Conservation (phyloP, 2,329 filamentous ascomycete genomes). For the Nannizzia gypsea region DNA sequence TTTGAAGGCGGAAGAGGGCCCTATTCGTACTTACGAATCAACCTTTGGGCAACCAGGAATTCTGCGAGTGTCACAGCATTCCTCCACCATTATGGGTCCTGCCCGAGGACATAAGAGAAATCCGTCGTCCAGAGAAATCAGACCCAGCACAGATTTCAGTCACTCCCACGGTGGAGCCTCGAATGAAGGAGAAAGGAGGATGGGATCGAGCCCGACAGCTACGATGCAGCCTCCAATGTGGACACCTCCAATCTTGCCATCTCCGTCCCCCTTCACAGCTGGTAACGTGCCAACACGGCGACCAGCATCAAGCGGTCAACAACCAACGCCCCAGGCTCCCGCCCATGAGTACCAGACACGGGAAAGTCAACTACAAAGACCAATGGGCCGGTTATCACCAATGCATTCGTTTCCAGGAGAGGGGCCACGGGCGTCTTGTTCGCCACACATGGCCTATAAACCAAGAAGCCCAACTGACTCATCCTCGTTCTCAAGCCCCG, state of each 20-base stretch:
- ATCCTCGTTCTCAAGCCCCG: conserved; percentile 4
- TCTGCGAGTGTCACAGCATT: conserved; percentile 8
- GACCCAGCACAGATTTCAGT: conserved; percentile 12
- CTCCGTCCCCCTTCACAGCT: conserved; percentile 6
- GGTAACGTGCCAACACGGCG: neutral
- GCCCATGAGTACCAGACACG: neutral
- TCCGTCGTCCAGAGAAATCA: conserved; percentile 13
- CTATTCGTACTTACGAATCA: conserved; percentile 13
- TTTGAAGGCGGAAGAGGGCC: conserved; percentile 21
- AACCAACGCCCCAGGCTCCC: neutral
- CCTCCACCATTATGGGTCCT: neutral
- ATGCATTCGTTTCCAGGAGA: conserved; percentile 2
- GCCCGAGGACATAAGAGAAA: conserved; percentile 8
- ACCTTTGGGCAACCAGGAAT: conserved; percentile 10
- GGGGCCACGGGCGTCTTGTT: neutral
- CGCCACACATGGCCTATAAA: conserved; percentile 6
- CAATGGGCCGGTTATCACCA: conserved; percentile 1
- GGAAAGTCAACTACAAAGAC: neutral
- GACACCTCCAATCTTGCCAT: conserved; percentile 11
- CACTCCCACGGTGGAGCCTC: conserved; percentile 3
- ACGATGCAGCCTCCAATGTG: conserved; percentile 7
- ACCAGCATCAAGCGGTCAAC: conserved; percentile 5
- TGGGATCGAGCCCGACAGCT: conserved; percentile 6
- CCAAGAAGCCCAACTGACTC: conserved; percentile 5
- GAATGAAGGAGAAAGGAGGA: conserved; percentile 7